phyloP scores from a whole-genome alignment of 2,329 filamentous ascomycete genomes.

The Cryphonectria naterciae region DNA sequence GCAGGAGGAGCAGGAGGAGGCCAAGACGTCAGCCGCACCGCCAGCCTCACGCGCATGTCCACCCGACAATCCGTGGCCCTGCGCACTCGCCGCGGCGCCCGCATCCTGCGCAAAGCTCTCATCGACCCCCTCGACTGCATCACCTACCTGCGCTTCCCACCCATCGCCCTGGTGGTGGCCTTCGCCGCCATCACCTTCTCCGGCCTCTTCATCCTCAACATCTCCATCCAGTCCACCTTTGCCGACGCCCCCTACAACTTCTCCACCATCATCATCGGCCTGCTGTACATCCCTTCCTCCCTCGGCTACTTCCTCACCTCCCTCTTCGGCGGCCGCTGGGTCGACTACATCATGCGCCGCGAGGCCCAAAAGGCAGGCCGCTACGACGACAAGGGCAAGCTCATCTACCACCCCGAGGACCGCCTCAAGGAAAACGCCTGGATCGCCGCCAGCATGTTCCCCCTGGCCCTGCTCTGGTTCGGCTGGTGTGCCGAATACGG shows the following conservation, averaged over 20 bases:
- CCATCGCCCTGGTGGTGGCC: slow-evolving; percentile 74
- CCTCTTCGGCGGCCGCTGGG: slow-evolving; percentile 74
- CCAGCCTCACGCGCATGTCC: slow-evolving; percentile 53
- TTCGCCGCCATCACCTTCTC: slow-evolving; percentile 77
- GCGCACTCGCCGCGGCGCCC: slow-evolving; percentile 57
- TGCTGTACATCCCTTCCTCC: slow-evolving; percentile 77
- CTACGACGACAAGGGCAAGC: slow-evolving; percentile 67
- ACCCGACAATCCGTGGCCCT: slow-evolving; percentile 65
- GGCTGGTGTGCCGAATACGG: slow-evolving; percentile 70
- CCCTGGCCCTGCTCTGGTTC: slow-evolving; percentile 69
- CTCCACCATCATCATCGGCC: slow-evolving; percentile 68
- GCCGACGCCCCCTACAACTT: slow-evolving; percentile 69
- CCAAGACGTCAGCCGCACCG: slow-evolving; percentile 12
- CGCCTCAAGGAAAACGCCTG: slow-evolving; percentile 83
- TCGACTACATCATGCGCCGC: slow-evolving; percentile 78
- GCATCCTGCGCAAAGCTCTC: slow-evolving; percentile 62
- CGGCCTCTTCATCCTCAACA: slow-evolving; percentile 76
- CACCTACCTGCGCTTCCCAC: slow-evolving; percentile 72
- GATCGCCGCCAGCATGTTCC: slow-evolving; percentile 71
- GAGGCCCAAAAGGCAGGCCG: slow-evolving; percentile 72
- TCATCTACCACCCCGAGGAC: slow-evolving; percentile 76
- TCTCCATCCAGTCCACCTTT: slow-evolving; percentile 75
- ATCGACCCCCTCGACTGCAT: slow-evolving; percentile 75
- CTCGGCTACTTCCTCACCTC: slow-evolving; percentile 73
- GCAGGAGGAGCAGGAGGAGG: slow-evolving; percentile 14